Evolutionary conservation across 1,284 basidiomycete species (phyloP), one percentile per base, ranked within the genome.

Genomic region (Ceratobasidium sp.): DNA sequence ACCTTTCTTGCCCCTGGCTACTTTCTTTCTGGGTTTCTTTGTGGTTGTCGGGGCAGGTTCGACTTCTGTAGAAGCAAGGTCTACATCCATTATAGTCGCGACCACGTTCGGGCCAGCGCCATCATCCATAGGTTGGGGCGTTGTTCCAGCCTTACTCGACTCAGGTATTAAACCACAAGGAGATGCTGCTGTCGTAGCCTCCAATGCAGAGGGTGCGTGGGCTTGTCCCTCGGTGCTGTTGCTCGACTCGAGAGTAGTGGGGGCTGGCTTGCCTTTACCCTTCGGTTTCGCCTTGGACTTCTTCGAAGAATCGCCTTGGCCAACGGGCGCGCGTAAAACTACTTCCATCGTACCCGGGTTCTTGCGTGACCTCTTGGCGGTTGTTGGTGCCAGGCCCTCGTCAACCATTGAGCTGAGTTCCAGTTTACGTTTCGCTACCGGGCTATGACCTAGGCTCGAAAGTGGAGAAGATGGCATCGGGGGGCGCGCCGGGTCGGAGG

Each of bases 311-410:
- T 62, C 27, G 29, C 34, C 29, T 53, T 39, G 41, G n/a, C 13
- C 39, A n/a, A n/a, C 31, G 14, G 58, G 69, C 6, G 16, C 46
- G n/a, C 39, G 49, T 16, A 73, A 14, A 4, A 73, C 69, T 19
- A 73, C 46, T n/a, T 59, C 69, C 43, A 73, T 46, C 19, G 14
- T 51, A 34, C 65, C 65, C 16, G 51, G 48, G 29, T 29, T 62
- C 37, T 73, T 73, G 62, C 73, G 73, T 31, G 58, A 48, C 34
- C 53, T 74, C 43, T 66, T 74, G 39, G 62, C 27, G 8, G 62
- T 9, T 29, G 29, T 48, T 27, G 61, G 43, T 27, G 49, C 43
- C 11, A 61, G 13, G 46, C 29, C 41, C 34, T 54, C 39, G 2
- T 74, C 63, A 29, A 37, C 37, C 7, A 27, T 34, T 11, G 59